Evolutionary conservation across 148 eudicot genomes (phyloP), one percentile per base, ranked within the genome.

Genomic region (Amaranthus hypochondriacus): DNA sequence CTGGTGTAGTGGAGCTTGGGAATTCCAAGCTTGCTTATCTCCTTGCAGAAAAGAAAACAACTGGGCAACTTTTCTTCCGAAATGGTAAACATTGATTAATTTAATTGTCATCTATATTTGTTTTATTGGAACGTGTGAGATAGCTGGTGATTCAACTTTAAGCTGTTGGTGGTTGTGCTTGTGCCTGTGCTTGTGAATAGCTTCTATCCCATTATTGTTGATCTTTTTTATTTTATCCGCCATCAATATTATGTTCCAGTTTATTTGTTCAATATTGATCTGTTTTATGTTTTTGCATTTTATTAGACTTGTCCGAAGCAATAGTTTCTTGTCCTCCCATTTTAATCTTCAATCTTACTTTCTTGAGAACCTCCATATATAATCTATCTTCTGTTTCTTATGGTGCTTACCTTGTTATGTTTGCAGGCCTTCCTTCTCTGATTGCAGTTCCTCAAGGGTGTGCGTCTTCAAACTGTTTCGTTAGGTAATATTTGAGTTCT

Each of bases 391-490:
- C 15, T 12, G 48, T 56, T 76, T 14, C 21, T 64, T 66, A 55
- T 28, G 55, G 39, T 21, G 28, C 66, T 65, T 54, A 57, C 10
- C 53, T 63, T 52, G 56, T 64, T 70, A 14, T 75, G 52, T 55
- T 13, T 80, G 53, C 83, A 93, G 98, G 98, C 48, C 78, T 93
- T 77, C 98, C 98, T 52, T 80, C 87, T 71, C 74, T 93, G 62
- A 58, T 87, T 82, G 93, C 89, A 69, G 89, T 89, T 71, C 92
- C 96, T 73, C 86, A 80, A 61, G 89, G 90, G n/a, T 93, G 98
- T 80, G 86, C 77, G 82, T 53, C 86, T 78, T 78, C 89, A 68
- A 77, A 80, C 58, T 93, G 98, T 81, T 79, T 87, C 77, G 73
- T 78, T 71, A 83, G 98, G 98, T 89, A 78, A 85, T 83, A 74